phyloP scores from a whole-genome alignment of 495 filamentous ascomycete genomes.

The Hyphodiscus hymeniophilus region DNA sequence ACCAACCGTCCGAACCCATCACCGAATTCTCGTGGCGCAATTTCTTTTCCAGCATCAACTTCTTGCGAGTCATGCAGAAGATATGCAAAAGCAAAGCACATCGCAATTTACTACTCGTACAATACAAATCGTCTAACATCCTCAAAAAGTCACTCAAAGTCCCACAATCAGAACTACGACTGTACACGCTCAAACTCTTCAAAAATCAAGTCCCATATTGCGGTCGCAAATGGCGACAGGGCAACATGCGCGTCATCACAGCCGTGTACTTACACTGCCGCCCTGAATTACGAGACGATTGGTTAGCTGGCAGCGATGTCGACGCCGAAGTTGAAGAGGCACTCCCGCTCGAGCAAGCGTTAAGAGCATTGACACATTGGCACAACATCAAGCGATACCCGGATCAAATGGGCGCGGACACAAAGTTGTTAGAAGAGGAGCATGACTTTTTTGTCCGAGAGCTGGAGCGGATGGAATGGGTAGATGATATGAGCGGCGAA shows the following conservation, averaged over 20 bases:
- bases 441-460: slow-evolving; percentile 86
- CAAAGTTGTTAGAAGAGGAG: slow-evolving; percentile 63
- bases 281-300: slow-evolving; percentile 89
- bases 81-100: slow-evolving; percentile 92
- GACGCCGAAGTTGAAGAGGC: slow-evolving; percentile 91
- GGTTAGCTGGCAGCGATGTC: slow-evolving; percentile 83
- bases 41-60: slow-evolving; percentile 90
- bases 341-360: slow-evolving; percentile 79
- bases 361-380: slow-evolving; percentile 84
- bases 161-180: slow-evolving; percentile 75
- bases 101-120: slow-evolving; percentile 83
- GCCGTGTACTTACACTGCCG: slow-evolving; percentile 89
- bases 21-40: slow-evolving; percentile 87
- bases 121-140: slow-evolving; percentile 87
- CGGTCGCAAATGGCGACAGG: slow-evolving; percentile 94
- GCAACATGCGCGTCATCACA: slow-evolving; percentile 97
- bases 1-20: slow-evolving; percentile 66
- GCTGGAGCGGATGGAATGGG: slow-evolving; percentile 66
- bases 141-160: slow-evolving; percentile 85
- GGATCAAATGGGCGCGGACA: slow-evolving; percentile 67
- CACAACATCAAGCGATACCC: slow-evolving; percentile 78
- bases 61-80: slow-evolving; percentile 92
- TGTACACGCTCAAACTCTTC: slow-evolving; percentile 95
- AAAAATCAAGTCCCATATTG: slow-evolving; percentile 98
- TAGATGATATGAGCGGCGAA: slow-evolving; percentile 4